Evolutionary conservation across 2,329 filamentous ascomycete species (phyloP).

Genomic region (Phyllosticta paracitricarpa): DNA sequence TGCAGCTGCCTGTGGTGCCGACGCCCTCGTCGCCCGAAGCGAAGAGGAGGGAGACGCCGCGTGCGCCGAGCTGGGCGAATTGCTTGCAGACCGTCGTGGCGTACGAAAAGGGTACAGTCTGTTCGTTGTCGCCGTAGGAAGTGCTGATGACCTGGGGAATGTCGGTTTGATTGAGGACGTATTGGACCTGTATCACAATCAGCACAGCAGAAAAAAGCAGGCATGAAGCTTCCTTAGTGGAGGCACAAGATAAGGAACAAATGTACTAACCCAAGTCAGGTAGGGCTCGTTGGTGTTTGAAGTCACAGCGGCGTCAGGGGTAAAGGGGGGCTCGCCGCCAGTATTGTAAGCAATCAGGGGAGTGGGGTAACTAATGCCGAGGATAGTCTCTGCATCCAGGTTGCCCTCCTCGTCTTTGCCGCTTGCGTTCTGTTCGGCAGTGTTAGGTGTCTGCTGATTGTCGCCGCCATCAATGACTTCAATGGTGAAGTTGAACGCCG

Average conservation of each 20-base stretch:
- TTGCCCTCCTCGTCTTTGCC: constrained; percentile 11
- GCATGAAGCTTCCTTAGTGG: neutral
- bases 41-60: constrained; percentile 56
- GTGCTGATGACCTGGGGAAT: constrained; percentile 55
- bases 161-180: constrained; percentile 44
- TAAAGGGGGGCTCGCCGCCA: constrained; percentile 45
- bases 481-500: constrained; percentile 11
- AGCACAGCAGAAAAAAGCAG: neutral
- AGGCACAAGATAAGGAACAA: too few relatives aligned
- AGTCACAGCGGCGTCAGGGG: constrained; percentile 35
- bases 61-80: constrained; percentile 56
- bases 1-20: constrained; percentile 42
- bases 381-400: constrained; percentile 49
- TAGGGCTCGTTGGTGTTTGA: constrained; percentile 59
- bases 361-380: constrained; percentile 45
- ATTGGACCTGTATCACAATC: constrained; percentile 21
- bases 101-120: constrained; percentile 52
- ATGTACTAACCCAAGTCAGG: constrained; percentile 44
- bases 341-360: constrained; percentile 50
- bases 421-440: constrained; percentile 8
- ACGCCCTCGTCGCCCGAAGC: constrained; percentile 53
- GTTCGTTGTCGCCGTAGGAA: constrained; percentile 59
- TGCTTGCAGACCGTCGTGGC: constrained; percentile 52
- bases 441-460: constrained; percentile 9
- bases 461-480: constrained; percentile 11